phyloP scores from a whole-genome alignment of 2,329 filamentous ascomycete species.

The Scytalidium lignicola region DNA sequence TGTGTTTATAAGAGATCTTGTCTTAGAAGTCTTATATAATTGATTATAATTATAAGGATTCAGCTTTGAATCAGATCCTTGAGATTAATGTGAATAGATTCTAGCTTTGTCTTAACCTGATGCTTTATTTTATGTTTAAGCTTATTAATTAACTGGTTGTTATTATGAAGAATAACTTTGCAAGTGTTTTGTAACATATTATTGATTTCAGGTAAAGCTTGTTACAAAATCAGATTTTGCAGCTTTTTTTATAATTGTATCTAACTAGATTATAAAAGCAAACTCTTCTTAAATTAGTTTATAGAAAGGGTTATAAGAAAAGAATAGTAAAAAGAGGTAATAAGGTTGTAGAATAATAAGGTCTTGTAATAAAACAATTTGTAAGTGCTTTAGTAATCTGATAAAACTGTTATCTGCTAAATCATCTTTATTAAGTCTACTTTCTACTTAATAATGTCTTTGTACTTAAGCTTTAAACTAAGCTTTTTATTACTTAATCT shows the following conservation, averaged over 20 bases:
- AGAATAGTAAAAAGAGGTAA: background rate
- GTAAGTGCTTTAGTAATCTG: slow-evolving; percentile 3
- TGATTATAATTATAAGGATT: background rate
- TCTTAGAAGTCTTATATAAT: background rate
- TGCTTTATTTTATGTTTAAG: background rate
- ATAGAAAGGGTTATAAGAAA: background rate
- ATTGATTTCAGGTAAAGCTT: slow-evolving; percentile 2
- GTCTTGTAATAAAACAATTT: slow-evolving; percentile 2
- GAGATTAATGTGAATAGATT: background rate
- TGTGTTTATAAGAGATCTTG: too few relatives aligned
- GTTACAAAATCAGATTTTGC: slow-evolving; percentile 4
- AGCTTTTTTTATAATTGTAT: background rate
- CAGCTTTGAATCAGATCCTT: background rate
- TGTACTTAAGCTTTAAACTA: slow-evolving; percentile 1
- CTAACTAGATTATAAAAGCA: background rate
- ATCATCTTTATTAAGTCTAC: slow-evolving; percentile 1
- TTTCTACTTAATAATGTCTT: background rate
- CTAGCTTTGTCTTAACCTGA: background rate
- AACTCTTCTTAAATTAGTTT: slow-evolving; percentile 2
- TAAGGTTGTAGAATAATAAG: slow-evolving; percentile 2
- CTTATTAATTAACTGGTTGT: background rate
- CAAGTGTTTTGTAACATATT: background rate
- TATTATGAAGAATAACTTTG: slow-evolving; percentile 1
- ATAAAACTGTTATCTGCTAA: background rate
- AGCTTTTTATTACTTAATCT: background rate